These are phyloP conservation scores for Phyllosticta citriasiana DNA, from an alignment of 2,329 filamentous ascomycete genomes.

Conservation along the genomic window DNA sequence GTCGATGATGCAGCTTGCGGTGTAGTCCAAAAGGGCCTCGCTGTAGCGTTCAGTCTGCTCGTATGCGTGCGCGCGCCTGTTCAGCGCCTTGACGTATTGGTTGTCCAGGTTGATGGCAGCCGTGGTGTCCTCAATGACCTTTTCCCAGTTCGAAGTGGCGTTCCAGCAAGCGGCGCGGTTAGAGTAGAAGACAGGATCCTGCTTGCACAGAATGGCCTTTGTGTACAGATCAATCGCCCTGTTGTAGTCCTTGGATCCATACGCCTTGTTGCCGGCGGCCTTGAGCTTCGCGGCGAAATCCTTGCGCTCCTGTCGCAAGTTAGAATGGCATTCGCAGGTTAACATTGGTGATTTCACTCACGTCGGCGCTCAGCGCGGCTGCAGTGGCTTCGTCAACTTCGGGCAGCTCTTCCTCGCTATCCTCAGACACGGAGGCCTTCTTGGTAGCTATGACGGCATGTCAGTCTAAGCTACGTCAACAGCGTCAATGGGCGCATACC, in stretches of 20 bases:
- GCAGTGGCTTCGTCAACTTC: slow-evolving; percentile 39
- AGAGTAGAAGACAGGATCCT: slow-evolving; percentile 96
- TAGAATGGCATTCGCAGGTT: slow-evolving; percentile 13
- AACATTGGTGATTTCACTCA: background rate
- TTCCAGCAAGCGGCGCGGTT: slow-evolving; percentile 98
- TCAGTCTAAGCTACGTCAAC: background rate
- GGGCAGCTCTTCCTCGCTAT: slow-evolving; percentile 37
- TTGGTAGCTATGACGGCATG: slow-evolving; percentile 20
- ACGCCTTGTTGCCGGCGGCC: slow-evolving; percentile 91
- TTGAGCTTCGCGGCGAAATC: slow-evolving; percentile 47
- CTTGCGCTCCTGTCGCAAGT: slow-evolving; percentile 11
- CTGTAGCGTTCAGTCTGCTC: slow-evolving; percentile 86
- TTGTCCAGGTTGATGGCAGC: slow-evolving; percentile 88
- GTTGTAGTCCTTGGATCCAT: slow-evolving; percentile 87
- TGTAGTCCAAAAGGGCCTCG: slow-evolving; percentile 94
- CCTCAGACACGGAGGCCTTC: slow-evolving; percentile 27
- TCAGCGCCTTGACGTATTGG: slow-evolving; percentile 95
- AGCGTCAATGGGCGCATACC: slow-evolving; percentile 4
- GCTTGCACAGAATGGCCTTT: slow-evolving; percentile 92
- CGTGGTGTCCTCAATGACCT: slow-evolving; percentile 93
- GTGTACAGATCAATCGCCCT: slow-evolving; percentile 90
- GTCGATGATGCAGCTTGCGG: slow-evolving; percentile 97
- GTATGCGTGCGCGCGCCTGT: slow-evolving; percentile 92
- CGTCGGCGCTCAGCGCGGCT: slow-evolving; percentile 32
- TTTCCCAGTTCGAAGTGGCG: slow-evolving; percentile 83